Percentiles rank a stretch among this genome's conserved stretches.
Evolutionary conservation across 306 rosid genomes (phyloP).

Genomic region (Quercus mongolica): DNA sequence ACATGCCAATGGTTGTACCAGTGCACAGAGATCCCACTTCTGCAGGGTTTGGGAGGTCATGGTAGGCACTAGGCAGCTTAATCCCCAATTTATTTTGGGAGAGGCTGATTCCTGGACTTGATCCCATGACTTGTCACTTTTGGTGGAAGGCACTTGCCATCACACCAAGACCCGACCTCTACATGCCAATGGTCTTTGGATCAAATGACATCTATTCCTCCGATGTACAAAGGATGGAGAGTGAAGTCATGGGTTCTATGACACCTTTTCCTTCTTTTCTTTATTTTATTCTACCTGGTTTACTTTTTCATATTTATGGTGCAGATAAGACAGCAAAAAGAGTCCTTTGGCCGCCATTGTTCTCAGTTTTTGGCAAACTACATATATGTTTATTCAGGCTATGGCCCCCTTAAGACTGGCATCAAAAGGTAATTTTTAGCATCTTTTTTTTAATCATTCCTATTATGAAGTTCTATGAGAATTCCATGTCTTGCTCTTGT

Average conservation of each 20-base stretch:
- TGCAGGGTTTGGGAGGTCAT: too few relatives aligned
- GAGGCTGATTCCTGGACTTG: too few relatives aligned
- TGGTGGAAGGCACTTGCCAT: too few relatives aligned
- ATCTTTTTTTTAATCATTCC: background rate
- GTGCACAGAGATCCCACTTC: too few relatives aligned
- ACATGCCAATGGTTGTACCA: background rate
- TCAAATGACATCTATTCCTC: background rate
- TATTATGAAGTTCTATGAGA: background rate
- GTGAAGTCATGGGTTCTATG: too few relatives aligned
- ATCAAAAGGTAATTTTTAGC: slow-evolving; percentile 58
- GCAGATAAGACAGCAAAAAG: slow-evolving; percentile 85
- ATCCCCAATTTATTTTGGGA: too few relatives aligned
- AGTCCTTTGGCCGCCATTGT: slow-evolving; percentile 55
- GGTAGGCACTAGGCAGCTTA: too few relatives aligned
- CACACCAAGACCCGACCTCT: too few relatives aligned
- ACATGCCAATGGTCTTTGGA: background rate
- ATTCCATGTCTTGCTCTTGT: background rate
- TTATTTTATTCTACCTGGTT: slow-evolving; percentile 6
- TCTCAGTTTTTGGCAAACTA: slow-evolving; percentile 70
- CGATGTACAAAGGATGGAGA: background rate
- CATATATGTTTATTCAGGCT: slow-evolving; percentile 73
- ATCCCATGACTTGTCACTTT: too few relatives aligned
- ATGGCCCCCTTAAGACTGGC: slow-evolving; percentile 69
- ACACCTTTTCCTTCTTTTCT: background rate
- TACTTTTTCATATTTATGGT: slow-evolving; percentile 24